Conservation (phyloP, 352 stramenopile species). For the Globisporangium rhizosaccharum region DNA sequence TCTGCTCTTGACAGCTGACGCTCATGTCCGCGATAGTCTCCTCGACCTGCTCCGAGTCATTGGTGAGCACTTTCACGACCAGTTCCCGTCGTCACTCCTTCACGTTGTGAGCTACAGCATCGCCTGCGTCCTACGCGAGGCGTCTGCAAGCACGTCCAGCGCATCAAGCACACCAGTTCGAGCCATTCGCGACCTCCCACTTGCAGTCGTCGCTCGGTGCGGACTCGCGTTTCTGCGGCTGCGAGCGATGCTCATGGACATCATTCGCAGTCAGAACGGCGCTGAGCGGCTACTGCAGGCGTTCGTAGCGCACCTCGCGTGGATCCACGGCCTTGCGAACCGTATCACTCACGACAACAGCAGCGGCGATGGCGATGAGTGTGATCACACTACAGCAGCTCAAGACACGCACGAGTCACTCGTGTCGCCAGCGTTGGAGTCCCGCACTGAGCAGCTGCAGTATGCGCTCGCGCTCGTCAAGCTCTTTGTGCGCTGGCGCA, state of each 20-base stretch:
- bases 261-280: neutral
- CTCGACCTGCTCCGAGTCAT: constrained; percentile 1
- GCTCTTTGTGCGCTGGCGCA: constrained; percentile 10
- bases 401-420: neutral
- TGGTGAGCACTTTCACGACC: constrained; percentile 1
- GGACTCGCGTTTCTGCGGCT: constrained; percentile 4
- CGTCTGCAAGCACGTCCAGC: neutral
- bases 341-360: neutral
- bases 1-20: neutral
- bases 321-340: constrained; percentile 2
- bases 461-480: constrained; percentile 3
- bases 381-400: neutral
- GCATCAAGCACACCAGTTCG: neutral
- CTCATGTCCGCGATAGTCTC: neutral
- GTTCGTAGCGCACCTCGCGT: constrained; percentile 4
- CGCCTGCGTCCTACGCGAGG: neutral
- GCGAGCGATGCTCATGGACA: neutral
- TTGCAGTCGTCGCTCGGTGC: constrained; percentile 6
- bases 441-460: neutral
- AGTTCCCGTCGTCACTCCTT: constrained; percentile 8
- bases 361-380: neutral
- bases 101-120: constrained; percentile 3
- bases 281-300: neutral
- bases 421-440: neutral
- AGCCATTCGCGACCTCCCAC: constrained; percentile 2